Evolutionary conservation across 805 yeast genomes (phyloP).

Genomic region (Lipomyces sp.): DNA sequence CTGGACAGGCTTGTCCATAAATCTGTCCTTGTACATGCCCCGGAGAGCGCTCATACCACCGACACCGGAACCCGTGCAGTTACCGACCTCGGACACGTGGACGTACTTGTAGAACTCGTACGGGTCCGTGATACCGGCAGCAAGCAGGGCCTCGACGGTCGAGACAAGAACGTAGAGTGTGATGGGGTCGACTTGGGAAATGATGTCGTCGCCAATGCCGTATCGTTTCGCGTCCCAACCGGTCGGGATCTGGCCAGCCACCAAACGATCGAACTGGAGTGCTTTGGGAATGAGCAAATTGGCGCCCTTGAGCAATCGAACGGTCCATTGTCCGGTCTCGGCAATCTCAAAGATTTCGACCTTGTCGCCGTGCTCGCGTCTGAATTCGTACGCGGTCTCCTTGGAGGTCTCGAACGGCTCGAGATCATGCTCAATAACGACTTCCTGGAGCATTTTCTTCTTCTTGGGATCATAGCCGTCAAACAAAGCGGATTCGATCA

Average conservation of each 20-base stretch:
- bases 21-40: constrained; percentile 98
- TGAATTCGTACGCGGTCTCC: constrained; percentile 94
- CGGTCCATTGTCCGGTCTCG: constrained; percentile 91
- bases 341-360: constrained; percentile 89
- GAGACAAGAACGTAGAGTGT: constrained; percentile 91
- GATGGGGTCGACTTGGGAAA: constrained; percentile 93
- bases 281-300: constrained; percentile 89
- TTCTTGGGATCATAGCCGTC: constrained; percentile 92
- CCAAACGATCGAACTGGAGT: constrained; percentile 58
- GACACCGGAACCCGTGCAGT: constrained; percentile 99
- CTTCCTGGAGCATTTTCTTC: constrained; percentile 93
- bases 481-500: constrained; percentile 94
- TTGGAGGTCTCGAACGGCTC: constrained; percentile 95
- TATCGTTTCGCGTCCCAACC: constrained; percentile 97
- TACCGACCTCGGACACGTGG: constrained; percentile 98
- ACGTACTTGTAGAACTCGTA: constrained; percentile 98
- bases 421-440: constrained; percentile 93
- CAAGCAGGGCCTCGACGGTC: constrained; percentile 90
- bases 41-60: constrained; percentile 98
- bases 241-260: constrained; percentile 94
- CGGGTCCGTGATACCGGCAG: constrained; percentile 97
- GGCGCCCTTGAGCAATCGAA: constrained; percentile 90
- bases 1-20: constrained; percentile 90
- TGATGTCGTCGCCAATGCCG: constrained; percentile 93
- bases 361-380: constrained; percentile 89